phyloP scores from a whole-genome alignment of 1,284 basidiomycete genomes.

The Cutaneotrichosporon cavernicola region DNA sequence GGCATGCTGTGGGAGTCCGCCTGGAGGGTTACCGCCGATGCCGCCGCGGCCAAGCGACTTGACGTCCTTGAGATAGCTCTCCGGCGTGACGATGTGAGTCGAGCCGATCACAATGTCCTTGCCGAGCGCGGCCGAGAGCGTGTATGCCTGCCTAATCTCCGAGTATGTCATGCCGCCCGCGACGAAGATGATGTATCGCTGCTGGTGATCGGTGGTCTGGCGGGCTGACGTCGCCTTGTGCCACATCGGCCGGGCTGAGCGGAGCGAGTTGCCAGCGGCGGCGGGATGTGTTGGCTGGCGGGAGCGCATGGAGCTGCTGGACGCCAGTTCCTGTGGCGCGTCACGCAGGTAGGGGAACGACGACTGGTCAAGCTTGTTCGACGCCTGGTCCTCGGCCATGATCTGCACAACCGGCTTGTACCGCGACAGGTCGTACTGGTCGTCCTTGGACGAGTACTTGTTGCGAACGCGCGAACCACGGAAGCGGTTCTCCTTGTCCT shows the following conservation, averaged over 20 bases:
- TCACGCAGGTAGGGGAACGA: slow-evolving; percentile 92
- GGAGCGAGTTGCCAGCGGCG: slow-evolving; percentile 59
- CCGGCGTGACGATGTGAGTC: slow-evolving; percentile 81
- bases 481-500: slow-evolving; percentile 55
- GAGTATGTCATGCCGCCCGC: slow-evolving; percentile 96
- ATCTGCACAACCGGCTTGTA: slow-evolving; percentile 84
- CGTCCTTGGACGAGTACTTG: slow-evolving; percentile 65
- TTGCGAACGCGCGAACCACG: slow-evolving; percentile 77
- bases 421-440: slow-evolving; percentile 93
- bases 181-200: slow-evolving; percentile 86
- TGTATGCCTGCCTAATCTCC: slow-evolving; percentile 86
- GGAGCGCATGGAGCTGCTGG: slow-evolving; percentile 14
- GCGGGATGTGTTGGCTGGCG: not conserved
- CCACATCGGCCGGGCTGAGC: slow-evolving; percentile 76
- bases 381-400: slow-evolving; percentile 82
- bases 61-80: slow-evolving; percentile 79
- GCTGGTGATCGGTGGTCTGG: slow-evolving; percentile 56
- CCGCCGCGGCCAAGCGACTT: slow-evolving; percentile 76
- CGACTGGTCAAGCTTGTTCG: slow-evolving; percentile 69
- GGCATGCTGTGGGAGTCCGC: slow-evolving; percentile 60
- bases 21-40: slow-evolving; percentile 67
- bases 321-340: slow-evolving; percentile 61
- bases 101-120: slow-evolving; percentile 94
- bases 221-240: slow-evolving; percentile 58
- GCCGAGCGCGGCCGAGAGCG: slow-evolving; percentile 68